Base-by-base conservation (phyloP, 2,329 filamentous ascomycete genomes). In the Waltergamsia citrina region DNA sequence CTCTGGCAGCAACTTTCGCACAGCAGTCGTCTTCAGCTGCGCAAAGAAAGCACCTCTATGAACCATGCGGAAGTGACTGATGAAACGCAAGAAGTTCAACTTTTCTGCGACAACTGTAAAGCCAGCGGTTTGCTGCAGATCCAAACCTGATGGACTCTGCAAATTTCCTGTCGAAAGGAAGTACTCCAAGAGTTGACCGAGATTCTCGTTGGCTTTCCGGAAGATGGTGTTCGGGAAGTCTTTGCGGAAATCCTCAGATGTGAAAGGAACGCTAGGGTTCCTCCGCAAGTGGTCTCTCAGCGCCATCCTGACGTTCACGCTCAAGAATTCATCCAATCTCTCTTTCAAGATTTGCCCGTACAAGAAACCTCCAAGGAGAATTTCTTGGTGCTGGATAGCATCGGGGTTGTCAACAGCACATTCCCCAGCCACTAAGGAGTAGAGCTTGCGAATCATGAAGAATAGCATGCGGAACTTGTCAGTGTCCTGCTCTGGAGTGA, bases 1-100 rank as follows among this genome's bases (percentile, higher is more conserved):
- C 54, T 98, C 92, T 3, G 92, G 92, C 15, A 96, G 64, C 46
- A 98, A 67, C 59, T 96, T 98, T 64, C 92, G 78, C 33, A 98
- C 92, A 0, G 92, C 92, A 1, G 92, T 98, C 0, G 92, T 98
- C 63, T 95, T 96, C 43, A 98, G 63, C 55, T 96, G 85, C 4
- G 92, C 92, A 57, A 98, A 98, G 73, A 98, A 98, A 54, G 86
- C 92, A 68, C 92, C 92, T 78, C 92, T 79, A 65, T 98, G 92
- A 38, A 98, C 86, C 87, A 95, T 95, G 45, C 92, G 83, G 72
- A 98, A 98, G 59, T 98, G 92, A 58, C 85, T 92, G 63, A 98
- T 94, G 64, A 96, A 98, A 49, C 92, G 85, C 51, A 94, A 78
- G 56, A 96, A 98, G 64, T 98, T 98, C 54, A 98, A 90, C 70